A percentile compares a stretch with the other conserved stretches of the same genome.
Evolutionary conservation across 2,329 filamentous ascomycete species (phyloP).

Genomic region (Ophiostoma australiae): DNA sequence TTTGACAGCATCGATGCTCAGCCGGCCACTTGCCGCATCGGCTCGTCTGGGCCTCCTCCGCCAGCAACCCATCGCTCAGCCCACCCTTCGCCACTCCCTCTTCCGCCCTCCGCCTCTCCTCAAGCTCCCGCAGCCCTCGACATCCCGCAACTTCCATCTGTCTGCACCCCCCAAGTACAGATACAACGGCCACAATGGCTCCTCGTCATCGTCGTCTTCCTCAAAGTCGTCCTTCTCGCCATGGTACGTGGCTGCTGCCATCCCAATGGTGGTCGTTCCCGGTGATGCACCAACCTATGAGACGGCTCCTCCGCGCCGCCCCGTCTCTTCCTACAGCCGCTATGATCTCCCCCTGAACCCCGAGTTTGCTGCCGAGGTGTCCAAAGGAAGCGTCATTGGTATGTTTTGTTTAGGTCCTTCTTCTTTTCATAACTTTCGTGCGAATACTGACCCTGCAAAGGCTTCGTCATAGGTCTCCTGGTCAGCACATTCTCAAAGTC

Average conservation of each 20-base stretch:
- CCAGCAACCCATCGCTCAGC: not conserved
- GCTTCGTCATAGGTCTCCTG: slow-evolving; percentile 58
- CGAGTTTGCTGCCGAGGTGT: slow-evolving; percentile 46
- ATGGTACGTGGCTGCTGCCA: slow-evolving; percentile 23
- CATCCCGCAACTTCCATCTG: not conserved
- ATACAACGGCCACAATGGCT: slow-evolving; percentile 11
- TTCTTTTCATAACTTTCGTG: not conserved
- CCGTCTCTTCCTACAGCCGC: slow-evolving; percentile 9
- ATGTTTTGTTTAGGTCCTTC: slow-evolving; percentile 21
- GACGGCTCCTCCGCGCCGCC: slow-evolving; percentile 3
- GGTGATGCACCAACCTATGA: slow-evolving; percentile 3
- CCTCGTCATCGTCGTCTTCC: slow-evolving; percentile 18
- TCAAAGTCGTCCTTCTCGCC: not conserved
- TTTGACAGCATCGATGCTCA: not conserved
- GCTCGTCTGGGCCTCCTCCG: not conserved
- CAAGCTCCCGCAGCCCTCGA: not conserved
- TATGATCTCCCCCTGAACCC: slow-evolving; percentile 29
- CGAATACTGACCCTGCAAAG: slow-evolving; percentile 36
- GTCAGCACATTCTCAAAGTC: slow-evolving; percentile 67
- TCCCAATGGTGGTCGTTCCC: slow-evolving; percentile 18
- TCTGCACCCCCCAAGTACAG: not conserved
- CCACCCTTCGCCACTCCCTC: not conserved
- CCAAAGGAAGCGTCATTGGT: slow-evolving; percentile 52
- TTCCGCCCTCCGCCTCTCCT: not conserved
- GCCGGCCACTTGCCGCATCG: not conserved